These are phyloP conservation scores for Apiotrichum domesticum DNA, from an alignment of 1,284 basidiomycete genomes.

Conservation along the genomic window DNA sequence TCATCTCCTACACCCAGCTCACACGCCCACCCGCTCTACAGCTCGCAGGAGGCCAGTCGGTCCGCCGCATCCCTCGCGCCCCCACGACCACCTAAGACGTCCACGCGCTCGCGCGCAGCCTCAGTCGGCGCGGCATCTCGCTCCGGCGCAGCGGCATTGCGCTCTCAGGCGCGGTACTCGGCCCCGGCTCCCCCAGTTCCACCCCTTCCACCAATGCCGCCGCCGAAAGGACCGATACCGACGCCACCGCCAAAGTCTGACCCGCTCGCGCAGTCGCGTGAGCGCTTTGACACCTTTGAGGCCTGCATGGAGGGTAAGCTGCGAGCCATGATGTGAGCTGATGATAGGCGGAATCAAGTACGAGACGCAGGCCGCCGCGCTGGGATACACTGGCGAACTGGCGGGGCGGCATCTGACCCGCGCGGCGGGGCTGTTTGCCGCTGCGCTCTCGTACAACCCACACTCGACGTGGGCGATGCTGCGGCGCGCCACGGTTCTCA, in stretches of 20 bases:
- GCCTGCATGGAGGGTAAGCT: slow-evolving; percentile 43
- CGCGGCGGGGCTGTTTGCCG: slow-evolving; percentile 33
- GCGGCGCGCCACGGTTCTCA: slow-evolving; percentile 32
- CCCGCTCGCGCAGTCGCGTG: slow-evolving; percentile 4
- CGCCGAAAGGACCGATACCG: background rate
- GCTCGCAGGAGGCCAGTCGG: no score
- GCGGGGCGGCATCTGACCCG: slow-evolving; percentile 41
- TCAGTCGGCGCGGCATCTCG: background rate
- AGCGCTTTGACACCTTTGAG: slow-evolving; percentile 24
- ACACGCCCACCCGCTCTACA: no score
- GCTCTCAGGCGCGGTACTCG: background rate
- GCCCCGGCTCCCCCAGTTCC: background rate
- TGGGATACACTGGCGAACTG: slow-evolving; percentile 33
- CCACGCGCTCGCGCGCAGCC: no score
- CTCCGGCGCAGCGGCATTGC: background rate
- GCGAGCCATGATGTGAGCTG: background rate
- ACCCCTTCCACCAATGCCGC: background rate
- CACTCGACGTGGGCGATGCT: slow-evolving; percentile 31
- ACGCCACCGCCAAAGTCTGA: background rate
- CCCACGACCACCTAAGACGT: no score
- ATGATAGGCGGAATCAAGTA: slow-evolving; percentile 35
- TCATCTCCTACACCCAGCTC: no score
- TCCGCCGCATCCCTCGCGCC: no score
- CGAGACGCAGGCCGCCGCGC: slow-evolving; percentile 34
- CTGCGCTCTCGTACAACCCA: slow-evolving; percentile 27